A percentile compares a stretch with the other conserved stretches of the same genome.
These are phyloP conservation scores for Papilionanthe hybrid DNA, from an alignment of 116 monocot genomes.

Conservation along the genomic window DNA sequence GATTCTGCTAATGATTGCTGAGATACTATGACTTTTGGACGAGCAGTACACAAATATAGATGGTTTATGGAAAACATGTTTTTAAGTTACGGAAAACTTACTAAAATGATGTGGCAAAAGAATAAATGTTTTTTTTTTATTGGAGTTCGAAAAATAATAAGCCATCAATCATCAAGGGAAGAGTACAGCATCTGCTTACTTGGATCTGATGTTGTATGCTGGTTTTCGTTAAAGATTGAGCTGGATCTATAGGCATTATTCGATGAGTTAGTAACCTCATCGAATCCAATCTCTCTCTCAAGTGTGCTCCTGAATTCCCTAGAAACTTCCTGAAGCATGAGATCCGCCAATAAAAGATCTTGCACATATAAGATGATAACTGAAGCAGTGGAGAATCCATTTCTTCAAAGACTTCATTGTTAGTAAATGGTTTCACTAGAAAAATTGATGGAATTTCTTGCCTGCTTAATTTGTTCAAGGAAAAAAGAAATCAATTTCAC, in stretches of 20 bases:
- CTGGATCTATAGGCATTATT: slow-evolving; percentile 32
- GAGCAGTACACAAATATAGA: too few species aligned
- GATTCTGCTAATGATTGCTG: too few species aligned
- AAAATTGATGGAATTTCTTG: neutral
- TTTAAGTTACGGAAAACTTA: too few species aligned
- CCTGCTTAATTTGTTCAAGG: too few species aligned
- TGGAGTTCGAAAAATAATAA: neutral
- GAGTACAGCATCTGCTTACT: slow-evolving; percentile 38
- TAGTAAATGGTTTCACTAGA: neutral
- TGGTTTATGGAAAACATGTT: too few species aligned
- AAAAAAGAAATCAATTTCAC: neutral
- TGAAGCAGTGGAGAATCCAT: neutral
- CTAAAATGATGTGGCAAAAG: neutral
- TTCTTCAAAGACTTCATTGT: neutral
- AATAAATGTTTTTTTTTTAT: neutral
- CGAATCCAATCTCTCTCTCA: slow-evolving; percentile 88
- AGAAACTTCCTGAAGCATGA: slow-evolving; percentile 69
- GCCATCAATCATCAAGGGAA: neutral
- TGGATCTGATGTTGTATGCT: slow-evolving; percentile 41
- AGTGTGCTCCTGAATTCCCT: slow-evolving; percentile 95
- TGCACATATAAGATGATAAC: neutral
- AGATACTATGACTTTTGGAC: too few species aligned
- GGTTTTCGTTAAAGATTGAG: slow-evolving; percentile 29
- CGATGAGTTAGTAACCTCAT: slow-evolving; percentile 54
- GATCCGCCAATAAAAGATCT: slow-evolving; percentile 2